Evolutionary conservation across 441 rosid species (phyloP).

Genomic region (Eruca vesicaria): DNA sequence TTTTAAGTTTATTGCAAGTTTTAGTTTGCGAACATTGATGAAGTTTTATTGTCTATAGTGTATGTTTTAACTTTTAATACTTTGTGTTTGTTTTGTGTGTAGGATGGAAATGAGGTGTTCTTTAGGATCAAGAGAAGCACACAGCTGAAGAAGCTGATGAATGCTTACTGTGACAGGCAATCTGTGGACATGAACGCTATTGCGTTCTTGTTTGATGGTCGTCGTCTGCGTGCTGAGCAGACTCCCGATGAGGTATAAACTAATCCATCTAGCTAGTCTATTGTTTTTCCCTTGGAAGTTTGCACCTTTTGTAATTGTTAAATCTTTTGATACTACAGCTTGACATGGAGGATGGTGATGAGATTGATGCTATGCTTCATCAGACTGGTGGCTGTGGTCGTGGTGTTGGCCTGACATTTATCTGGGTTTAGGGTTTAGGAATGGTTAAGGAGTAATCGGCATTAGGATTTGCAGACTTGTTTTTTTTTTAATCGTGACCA

Average conservation of each 20-base stretch:
- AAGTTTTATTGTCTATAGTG: no score
- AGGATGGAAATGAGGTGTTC: background rate
- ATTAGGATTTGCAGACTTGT: slow-evolving; percentile 29
- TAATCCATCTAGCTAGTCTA: background rate
- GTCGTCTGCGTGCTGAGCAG: background rate
- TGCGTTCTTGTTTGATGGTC: background rate
- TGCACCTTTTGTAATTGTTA: background rate
- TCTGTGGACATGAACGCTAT: background rate
- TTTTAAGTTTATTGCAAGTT: background rate
- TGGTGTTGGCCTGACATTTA: background rate
- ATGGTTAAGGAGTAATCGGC: slow-evolving; percentile 16
- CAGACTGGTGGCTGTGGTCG: slow-evolving; percentile 53
- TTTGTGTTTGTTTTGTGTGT: no score
- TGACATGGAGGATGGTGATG: slow-evolving; percentile 82
- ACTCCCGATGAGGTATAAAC: background rate
- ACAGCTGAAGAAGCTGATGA: background rate
- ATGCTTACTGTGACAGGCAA: background rate
- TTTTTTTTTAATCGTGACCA: slow-evolving; percentile 8
- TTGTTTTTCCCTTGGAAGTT: background rate
- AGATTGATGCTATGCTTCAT: slow-evolving; percentile 77
- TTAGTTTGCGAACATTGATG: slow-evolving; percentile 18
- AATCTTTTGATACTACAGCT: slow-evolving; percentile 36
- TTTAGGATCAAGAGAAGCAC: background rate
- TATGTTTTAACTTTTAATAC: no score
- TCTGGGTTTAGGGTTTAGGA: slow-evolving; percentile 15